Base-by-base conservation (phyloP, 2,329 filamentous ascomycete genomes). In the Aspergillus pseudonomiae region DNA sequence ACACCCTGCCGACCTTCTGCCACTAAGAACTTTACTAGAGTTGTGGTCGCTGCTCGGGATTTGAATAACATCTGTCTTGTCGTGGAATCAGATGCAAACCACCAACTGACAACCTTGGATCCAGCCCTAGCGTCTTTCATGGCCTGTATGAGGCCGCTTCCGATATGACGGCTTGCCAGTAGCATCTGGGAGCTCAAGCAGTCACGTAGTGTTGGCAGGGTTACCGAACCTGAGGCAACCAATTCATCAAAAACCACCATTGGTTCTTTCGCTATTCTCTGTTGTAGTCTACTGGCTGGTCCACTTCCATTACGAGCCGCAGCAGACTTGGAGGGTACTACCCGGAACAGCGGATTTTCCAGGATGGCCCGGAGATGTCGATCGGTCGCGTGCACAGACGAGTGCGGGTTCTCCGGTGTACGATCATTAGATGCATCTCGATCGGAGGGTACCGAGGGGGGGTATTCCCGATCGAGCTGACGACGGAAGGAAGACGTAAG, bases 401-500 rank as follows among this genome's bases (percentile, higher is more conserved):
- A 73, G 63, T 72, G 66, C 39, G 69, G 62, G 57, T 76, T 71
- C 12, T 57, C 59, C 30, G 57, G 45, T 16, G 28, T 34, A 24
- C 43, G 45, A 21, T 64, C 41, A 4, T 28, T 46, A 24, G 43
- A 48, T 12, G 19, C 28, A 39, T 54, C 62, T 30, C 52, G 52
- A 28, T 61, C 60, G 36, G 58, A 56, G n/a, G 62, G 61, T 46
- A 66, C 64, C n/a, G 70, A 67, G 36, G 74, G 71, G 21, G 83
- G 84, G 75, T 89, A 84, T 63, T 85, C 83, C 59, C 79, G 81
- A 70, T 90, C 87, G 48, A 91, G 82, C 63, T 89, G 86, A 57
- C 83, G 80, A 67, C 86, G 83, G 74, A 91, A 91, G 14, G 87
- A 89, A 46, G 81, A 83, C 26, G 86, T 89, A 66, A 91, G 82